A percentile compares a stretch with the other conserved stretches of the same genome.
phyloP scores from a whole-genome alignment of 441 rosid species.

The Manihot esculenta region DNA sequence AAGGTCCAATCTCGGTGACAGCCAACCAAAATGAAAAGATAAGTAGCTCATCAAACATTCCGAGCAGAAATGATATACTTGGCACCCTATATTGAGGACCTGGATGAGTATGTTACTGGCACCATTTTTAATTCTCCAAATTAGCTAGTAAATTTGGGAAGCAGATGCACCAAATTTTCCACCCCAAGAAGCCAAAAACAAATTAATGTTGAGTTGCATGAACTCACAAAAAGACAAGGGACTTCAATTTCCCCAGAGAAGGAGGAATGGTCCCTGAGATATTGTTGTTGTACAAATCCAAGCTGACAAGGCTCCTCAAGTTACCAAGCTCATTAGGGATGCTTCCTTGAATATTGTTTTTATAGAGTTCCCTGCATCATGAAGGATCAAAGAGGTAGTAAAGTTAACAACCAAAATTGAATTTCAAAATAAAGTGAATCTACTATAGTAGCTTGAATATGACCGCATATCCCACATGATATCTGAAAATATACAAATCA shows the following conservation, averaged over 20 bases:
- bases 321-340: slow-evolving; percentile 77
- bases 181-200: neutral
- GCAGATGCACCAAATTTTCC: neutral
- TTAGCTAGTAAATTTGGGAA: slow-evolving; percentile 7
- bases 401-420: neutral
- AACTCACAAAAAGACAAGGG: slow-evolving; percentile 89
- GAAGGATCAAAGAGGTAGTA: neutral
- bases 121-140: neutral
- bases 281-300: slow-evolving; percentile 88
- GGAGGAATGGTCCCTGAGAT: slow-evolving; percentile 73
- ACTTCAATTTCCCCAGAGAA: slow-evolving; percentile 70
- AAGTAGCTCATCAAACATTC: neutral
- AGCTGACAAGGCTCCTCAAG: slow-evolving; percentile 77
- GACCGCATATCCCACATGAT: slow-evolving; percentile 44
- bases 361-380: slow-evolving; percentile 74
- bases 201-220: slow-evolving; percentile 5
- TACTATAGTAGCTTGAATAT: neutral
- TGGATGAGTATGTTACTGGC: neutral
- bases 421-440: neutral
- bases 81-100: neutral
- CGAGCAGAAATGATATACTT: neutral
- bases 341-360: slow-evolving; percentile 79
- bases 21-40: too few relatives aligned
- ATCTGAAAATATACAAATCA: neutral
- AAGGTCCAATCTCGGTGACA: neutral